Conservation (phyloP, 495 filamentous ascomycete species). For the Lophiotrema nucula region DNA sequence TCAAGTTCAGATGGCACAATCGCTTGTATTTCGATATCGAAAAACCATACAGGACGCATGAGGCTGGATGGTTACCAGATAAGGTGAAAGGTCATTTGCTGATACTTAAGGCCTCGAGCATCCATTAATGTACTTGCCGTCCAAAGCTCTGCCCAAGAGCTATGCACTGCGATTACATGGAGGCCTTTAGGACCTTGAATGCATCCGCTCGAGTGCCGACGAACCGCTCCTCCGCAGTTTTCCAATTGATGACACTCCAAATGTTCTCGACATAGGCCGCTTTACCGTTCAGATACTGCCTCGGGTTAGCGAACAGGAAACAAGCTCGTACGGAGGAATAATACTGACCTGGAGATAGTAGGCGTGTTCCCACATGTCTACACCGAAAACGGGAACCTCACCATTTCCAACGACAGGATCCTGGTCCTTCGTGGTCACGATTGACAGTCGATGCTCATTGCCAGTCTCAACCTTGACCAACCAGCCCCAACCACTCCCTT, state of each 20-base stretch:
- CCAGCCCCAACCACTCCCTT: conserved; percentile 47
- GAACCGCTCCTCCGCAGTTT: conserved; percentile 37
- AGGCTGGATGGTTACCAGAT: no score
- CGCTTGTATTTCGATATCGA: no score
- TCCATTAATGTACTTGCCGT: no score
- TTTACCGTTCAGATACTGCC: conserved; percentile 42
- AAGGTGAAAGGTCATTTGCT: no score
- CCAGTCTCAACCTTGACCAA: conserved; percentile 34
- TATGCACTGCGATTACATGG: no score
- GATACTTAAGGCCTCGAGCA: no score
- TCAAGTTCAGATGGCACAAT: no score
- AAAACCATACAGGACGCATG: no score
- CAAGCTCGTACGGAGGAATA: not conserved
- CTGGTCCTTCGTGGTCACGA: conserved; percentile 45
- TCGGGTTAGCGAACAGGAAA: not conserved
- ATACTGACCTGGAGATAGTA: conserved; percentile 42
- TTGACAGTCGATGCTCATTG: conserved; percentile 30
- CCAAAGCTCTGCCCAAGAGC: no score
- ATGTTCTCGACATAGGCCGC: conserved; percentile 42
- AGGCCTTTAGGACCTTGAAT: conserved; percentile 35
- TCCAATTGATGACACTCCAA: conserved; percentile 43
- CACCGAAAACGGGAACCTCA: conserved; percentile 40
- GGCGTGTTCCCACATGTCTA: conserved; percentile 48
- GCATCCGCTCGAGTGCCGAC: conserved; percentile 31
- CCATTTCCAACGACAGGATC: conserved; percentile 39